Percentiles rank a stretch among this genome's conserved stretches.
Evolutionary conservation across 768 basidiomycete species (phyloP).

Genomic region (Suillus subluteus): DNA sequence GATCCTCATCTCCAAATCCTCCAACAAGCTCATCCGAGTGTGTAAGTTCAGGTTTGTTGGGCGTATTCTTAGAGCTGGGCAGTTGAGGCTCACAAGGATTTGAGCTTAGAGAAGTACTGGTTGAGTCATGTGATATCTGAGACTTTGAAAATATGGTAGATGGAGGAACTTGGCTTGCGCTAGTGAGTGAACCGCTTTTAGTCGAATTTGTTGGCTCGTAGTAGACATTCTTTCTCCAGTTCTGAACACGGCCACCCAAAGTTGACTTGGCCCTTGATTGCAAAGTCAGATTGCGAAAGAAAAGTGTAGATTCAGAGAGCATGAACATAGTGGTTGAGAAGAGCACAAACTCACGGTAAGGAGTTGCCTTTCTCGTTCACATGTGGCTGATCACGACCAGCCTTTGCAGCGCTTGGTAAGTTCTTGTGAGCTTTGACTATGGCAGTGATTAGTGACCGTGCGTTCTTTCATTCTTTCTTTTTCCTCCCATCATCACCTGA

Average conservation of each 20-base stretch:
- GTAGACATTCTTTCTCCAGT: background rate
- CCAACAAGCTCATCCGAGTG: conserved; percentile 1
- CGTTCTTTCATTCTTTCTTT: background rate
- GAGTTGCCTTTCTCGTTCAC: background rate
- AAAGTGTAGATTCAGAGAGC: conserved; percentile 11
- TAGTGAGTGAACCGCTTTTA: background rate
- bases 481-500: background rate
- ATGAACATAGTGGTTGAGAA: conserved; percentile 5
- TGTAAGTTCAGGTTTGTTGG: background rate
- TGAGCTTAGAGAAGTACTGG: background rate
- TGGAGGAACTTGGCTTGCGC: background rate
- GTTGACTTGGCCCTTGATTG: background rate
- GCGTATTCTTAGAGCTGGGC: background rate
- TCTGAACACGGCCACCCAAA: background rate
- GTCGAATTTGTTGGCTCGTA: background rate
- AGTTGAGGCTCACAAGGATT: background rate
- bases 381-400: background rate
- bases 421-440: background rate
- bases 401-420: background rate
- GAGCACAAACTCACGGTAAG: background rate
- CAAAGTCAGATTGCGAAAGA: conserved; percentile 10
- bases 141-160: background rate
- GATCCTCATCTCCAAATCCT: conserved; percentile 1
- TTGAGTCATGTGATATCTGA: background rate
- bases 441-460: background rate